Evolutionary conservation across 352 stramenopile genomes (phyloP).

Genomic region (Globisporangium nodosum): DNA sequence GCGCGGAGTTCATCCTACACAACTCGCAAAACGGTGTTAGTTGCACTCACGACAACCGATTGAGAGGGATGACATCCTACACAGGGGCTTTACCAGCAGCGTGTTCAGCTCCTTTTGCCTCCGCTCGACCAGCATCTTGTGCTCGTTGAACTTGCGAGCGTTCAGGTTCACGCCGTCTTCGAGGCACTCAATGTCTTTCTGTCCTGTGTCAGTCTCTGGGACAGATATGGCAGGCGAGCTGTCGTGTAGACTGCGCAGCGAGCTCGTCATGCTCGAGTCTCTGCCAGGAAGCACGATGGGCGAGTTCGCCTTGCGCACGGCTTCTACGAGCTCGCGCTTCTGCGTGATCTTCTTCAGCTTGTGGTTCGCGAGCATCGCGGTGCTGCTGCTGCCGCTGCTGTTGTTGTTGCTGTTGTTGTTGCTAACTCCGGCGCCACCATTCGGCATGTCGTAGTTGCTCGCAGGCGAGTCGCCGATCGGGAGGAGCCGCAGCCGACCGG

Average conservation of each 20-base stretch:
- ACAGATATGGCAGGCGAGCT: constrained; percentile 8
- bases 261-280: constrained; percentile 26
- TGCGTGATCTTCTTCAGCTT: constrained; percentile 75
- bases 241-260: constrained; percentile 22
- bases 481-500: constrained; percentile 40
- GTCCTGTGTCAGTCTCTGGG: constrained; percentile 34
- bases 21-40: not conserved
- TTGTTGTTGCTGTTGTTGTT: constrained; percentile 15
- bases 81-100: constrained; percentile 32
- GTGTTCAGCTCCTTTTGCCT: constrained; percentile 58
- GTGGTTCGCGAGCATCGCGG: constrained; percentile 11
- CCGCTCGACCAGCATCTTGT: constrained; percentile 58
- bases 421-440: constrained; percentile 19
- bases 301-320: constrained; percentile 67
- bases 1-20: constrained; percentile 59
- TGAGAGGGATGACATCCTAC: not conserved
- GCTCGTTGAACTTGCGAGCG: constrained; percentile 76
- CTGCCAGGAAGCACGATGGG: constrained; percentile 50
- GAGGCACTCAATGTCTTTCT: constrained; percentile 56
- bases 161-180: constrained; percentile 70
- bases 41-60: not conserved
- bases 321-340: constrained; percentile 71
- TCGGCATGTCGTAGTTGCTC: constrained; percentile 20
- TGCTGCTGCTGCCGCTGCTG: constrained; percentile 16
- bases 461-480: constrained; percentile 35